Evolutionary conservation across 192 early-diverging fungal genomes (phyloP).

Genomic region (Diversispora epigaea): DNA sequence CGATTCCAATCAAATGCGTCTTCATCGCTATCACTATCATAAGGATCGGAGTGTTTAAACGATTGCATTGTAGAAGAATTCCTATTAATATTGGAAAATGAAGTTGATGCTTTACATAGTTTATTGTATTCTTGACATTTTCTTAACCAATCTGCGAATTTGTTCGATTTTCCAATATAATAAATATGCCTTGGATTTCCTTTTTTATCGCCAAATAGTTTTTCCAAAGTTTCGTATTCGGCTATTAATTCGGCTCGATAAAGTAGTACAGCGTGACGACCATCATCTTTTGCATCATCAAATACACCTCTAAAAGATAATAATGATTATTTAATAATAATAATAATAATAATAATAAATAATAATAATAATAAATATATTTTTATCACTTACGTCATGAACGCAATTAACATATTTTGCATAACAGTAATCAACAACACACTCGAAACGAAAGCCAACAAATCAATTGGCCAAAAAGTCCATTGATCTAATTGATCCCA

Average conservation of each 20-base stretch:
- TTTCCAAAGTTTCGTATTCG: constrained; percentile 18
- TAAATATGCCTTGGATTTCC: constrained; percentile 7
- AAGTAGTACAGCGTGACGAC: constrained; percentile 1
- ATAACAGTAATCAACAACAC: constrained; percentile 19
- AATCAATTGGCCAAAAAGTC: constrained; percentile 17
- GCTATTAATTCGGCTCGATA: constrained; percentile 11
- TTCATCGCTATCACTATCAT: neutral
- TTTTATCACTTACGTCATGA: constrained; percentile 24
- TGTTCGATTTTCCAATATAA: neutral
- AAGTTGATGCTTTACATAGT: neutral
- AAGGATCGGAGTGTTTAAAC: neutral
- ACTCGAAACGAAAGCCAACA: constrained; percentile 9
- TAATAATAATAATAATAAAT: neutral
- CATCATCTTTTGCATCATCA: constrained; percentile 2
- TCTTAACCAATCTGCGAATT: neutral
- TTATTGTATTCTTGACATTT: constrained; percentile 7
- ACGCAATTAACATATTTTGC: constrained; percentile 29
- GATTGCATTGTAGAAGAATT: neutral
- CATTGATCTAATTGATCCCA: constrained; percentile 25
- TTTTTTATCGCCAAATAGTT: neutral
- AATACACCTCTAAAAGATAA: neutral
- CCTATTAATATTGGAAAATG: neutral
- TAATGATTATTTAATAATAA: neutral
- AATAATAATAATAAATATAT: neutral
- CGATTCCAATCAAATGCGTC: neutral